Conservation (phyloP, 75 land plant species). For the Cupressus sempervirens region DNA sequence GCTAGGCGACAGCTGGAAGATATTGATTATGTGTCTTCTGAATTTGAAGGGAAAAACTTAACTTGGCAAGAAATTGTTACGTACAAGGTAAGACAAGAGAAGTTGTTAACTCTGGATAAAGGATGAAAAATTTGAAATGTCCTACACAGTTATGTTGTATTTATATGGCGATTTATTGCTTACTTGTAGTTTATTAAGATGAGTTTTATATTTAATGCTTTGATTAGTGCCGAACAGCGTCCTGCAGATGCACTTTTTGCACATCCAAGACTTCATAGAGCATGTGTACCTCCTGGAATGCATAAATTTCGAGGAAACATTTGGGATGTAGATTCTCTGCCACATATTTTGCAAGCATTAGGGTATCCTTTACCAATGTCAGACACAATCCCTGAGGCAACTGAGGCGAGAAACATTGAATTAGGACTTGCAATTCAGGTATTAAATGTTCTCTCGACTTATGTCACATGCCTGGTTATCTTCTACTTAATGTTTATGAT, state of each 20-base stretch:
- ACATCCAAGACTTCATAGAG: slow-evolving; percentile 85
- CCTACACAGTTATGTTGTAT: neutral
- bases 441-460: slow-evolving; percentile 6
- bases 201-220: slow-evolving; percentile 1
- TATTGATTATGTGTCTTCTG: slow-evolving; percentile 84
- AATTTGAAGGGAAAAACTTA: slow-evolving; percentile 71
- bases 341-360: slow-evolving; percentile 59
- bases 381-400: slow-evolving; percentile 62
- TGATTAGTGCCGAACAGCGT: slow-evolving; percentile 44
- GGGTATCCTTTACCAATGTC: slow-evolving; percentile 67
- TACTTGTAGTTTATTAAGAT: slow-evolving; percentile 11
- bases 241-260: slow-evolving; percentile 89
- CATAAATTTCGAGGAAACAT: slow-evolving; percentile 83
- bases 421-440: slow-evolving; percentile 97
- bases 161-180: neutral
- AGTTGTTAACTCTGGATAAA: neutral
- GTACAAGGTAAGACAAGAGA: slow-evolving; percentile 50
- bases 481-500: slow-evolving; percentile 6
- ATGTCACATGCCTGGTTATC: neutral
- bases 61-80: slow-evolving; percentile 86
- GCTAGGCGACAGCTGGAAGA: slow-evolving; percentile 67
- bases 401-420: slow-evolving; percentile 77
- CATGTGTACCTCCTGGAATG: slow-evolving; percentile 98
- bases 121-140: neutral
- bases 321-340: slow-evolving; percentile 81